Conservation (phyloP, 2,329 filamentous ascomycete species). For the Sclerotinia spermophila region DNA sequence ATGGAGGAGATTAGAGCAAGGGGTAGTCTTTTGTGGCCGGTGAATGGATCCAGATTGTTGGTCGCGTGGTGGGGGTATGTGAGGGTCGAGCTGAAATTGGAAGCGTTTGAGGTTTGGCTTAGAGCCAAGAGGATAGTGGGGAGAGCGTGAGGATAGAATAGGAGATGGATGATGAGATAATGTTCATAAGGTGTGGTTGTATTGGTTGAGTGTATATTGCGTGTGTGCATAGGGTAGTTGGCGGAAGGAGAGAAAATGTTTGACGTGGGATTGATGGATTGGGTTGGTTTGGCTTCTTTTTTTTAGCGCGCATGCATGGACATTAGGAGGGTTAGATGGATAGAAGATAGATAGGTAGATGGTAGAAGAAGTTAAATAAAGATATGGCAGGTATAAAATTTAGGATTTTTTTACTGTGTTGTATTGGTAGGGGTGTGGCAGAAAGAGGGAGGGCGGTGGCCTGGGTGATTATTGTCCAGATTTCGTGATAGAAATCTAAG, state of each 20-base stretch:
- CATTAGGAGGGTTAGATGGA: background rate
- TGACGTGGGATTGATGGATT: background rate
- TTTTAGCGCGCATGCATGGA: background rate
- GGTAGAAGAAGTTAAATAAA: no score
- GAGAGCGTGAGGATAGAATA: background rate
- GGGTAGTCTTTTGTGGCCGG: conserved; percentile 57
- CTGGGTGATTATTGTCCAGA: no score
- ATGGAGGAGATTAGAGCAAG: conserved; percentile 52
- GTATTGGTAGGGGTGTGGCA: no score
- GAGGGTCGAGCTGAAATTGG: conserved; percentile 60
- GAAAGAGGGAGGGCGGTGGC: no score
- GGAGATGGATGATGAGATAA: background rate
- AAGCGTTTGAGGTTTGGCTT: conserved; percentile 61
- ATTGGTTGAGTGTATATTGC: background rate
- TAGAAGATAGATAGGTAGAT: background rate
- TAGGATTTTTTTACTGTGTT: no score
- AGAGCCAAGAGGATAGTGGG: conserved; percentile 48
- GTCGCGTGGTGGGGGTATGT: conserved; percentile 56
- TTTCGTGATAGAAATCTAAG: no score
- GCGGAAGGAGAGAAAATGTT: background rate
- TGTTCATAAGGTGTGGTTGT: background rate
- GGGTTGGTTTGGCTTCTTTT: background rate
- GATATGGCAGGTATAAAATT: no score
- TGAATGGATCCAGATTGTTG: conserved; percentile 52
- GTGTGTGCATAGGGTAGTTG: background rate